A percentile compares a stretch with the other conserved stretches of the same genome.
phyloP scores from a whole-genome alignment of 129 eudicot genomes.

The Pittosporum tobira region DNA sequence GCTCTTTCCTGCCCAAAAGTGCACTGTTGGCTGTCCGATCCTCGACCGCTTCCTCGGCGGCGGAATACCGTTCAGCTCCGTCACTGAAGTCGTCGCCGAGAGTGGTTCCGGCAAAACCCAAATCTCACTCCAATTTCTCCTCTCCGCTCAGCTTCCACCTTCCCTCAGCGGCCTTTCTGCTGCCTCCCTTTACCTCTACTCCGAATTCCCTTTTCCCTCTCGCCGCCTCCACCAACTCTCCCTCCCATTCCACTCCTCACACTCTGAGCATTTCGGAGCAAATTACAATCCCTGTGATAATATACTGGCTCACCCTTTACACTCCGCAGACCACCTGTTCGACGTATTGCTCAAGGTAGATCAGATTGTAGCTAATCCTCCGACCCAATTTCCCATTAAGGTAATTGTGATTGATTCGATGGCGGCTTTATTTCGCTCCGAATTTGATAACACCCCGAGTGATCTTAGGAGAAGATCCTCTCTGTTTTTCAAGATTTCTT shows the following conservation, averaged over 20 bases:
- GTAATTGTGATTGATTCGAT: constrained; percentile 74
- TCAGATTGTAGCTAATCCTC: constrained; percentile 18
- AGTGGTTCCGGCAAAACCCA: constrained; percentile 95
- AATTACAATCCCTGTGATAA: constrained; percentile 31
- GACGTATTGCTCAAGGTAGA: constrained; percentile 57
- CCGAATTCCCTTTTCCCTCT: constrained; percentile 68
- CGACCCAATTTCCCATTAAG: constrained; percentile 31
- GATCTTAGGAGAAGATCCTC: constrained; percentile 54
- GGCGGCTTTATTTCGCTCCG: constrained; percentile 73
- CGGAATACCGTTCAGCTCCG: constrained; percentile 68
- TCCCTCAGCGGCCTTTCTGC: constrained; percentile 57
- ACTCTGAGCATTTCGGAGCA: constrained; percentile 18
- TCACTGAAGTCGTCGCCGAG: constrained; percentile 74
- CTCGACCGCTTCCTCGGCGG: constrained; percentile 69
- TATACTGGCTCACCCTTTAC: constrained; percentile 33
- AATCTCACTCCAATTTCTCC: constrained; percentile 77
- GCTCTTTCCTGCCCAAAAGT: constrained; percentile 30
- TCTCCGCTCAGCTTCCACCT: constrained; percentile 69
- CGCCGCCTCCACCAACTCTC: constrained; percentile 78
- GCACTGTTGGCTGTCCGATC: constrained; percentile 51
- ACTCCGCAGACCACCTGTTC: constrained; percentile 66
- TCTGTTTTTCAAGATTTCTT: constrained; percentile 54
- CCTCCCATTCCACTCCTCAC: constrained; percentile 22
- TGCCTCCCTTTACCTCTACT: constrained; percentile 64
- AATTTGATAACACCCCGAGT: constrained; percentile 45